Percentiles rank a stretch among this genome's conserved stretches.
phyloP scores from a whole-genome alignment of 23 red algal genomes.

The Pyropia yezoensis region DNA sequence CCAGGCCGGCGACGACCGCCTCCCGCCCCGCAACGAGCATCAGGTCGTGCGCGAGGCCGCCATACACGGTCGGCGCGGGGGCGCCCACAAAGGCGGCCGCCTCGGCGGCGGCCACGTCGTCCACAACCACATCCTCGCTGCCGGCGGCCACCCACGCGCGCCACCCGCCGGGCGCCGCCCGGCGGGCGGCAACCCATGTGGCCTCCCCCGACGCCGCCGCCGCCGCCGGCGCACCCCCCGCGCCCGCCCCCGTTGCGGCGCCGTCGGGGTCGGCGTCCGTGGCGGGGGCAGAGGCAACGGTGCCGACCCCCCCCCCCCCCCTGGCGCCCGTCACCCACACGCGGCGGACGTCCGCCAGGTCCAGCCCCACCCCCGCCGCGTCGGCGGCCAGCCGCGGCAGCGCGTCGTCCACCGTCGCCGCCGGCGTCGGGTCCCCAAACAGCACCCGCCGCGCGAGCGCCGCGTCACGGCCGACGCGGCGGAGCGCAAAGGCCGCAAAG shows the following conservation, averaged over 20 bases:
- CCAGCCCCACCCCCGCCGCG: no score
- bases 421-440: constrained; percentile 19
- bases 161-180: constrained; percentile 5
- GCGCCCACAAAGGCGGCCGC: constrained; percentile 34
- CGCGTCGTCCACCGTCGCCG: constrained; percentile 8
- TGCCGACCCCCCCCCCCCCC: not conserved
- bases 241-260: constrained; percentile 8
- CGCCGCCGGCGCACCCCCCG: constrained; percentile 1
- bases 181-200: constrained; percentile 5
- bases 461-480: constrained; percentile 9
- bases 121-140: constrained; percentile 22
- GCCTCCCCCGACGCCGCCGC: constrained; percentile 8
- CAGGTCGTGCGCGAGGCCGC: constrained; percentile 41
- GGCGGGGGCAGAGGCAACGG: constrained; percentile 6
- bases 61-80: constrained; percentile 3
- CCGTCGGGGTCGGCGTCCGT: constrained; percentile 26
- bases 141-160: constrained; percentile 14
- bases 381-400: no score
- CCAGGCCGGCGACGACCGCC: constrained; percentile 7
- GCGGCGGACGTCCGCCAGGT: no score
- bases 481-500: constrained; percentile 15
- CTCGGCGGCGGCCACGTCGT: constrained; percentile 26
- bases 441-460: constrained; percentile 30
- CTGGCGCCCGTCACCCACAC: no score
- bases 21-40: constrained; percentile 42